Evolutionary conservation across 2,329 filamentous ascomycete genomes (phyloP), one percentile per base, ranked within the genome.

Genomic region (Talaromyces sp.): DNA sequence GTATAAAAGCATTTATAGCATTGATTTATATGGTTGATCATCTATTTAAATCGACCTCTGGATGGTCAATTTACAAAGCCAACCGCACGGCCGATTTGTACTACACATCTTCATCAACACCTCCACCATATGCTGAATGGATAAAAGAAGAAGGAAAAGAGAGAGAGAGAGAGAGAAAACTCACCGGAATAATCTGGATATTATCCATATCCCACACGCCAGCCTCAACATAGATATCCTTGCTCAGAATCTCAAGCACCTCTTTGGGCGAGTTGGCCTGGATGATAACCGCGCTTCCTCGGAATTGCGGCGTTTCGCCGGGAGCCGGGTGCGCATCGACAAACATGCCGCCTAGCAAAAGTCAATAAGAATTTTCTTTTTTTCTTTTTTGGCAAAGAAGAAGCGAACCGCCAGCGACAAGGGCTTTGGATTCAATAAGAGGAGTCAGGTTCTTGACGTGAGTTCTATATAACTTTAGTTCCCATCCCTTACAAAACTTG

Each of bases 131-230:
- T 14, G 8, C 3, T 14, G 8, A 31, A 31, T 32, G 11, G 5
- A 41, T 4, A 12, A 41, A 17, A 55, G 21, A 3, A 19, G 12
- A 32, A 56, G 11, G 41, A n/a, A 6, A 21, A n/a, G n/a, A n/a
- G n/a, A n/a, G n/a, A n/a, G n/a, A n/a, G n/a, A n/a, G n/a, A n/a
- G n/a, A n/a, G n/a, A n/a, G n/a, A 27, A 57, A 50, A 72, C 71
- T 58, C 67, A 75, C 73, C 61, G 70, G 69, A 67, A 72, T 73
- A 61, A 79, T 73, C 68, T 77, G 67, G 64, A 72, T 85, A 67
- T 89, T 89, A 38, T 87, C 83, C 61, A 89, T 70, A 78, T 96
- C 90, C 92, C 92, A 96, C 9, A 95, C 91, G 0, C 87, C 90
- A 50, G 75, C 80, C 62, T 77, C 81, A 10, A 81, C 79, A 75